Base-by-base conservation (phyloP, 768 basidiomycete species). In the Floccularia luteovirens region DNA sequence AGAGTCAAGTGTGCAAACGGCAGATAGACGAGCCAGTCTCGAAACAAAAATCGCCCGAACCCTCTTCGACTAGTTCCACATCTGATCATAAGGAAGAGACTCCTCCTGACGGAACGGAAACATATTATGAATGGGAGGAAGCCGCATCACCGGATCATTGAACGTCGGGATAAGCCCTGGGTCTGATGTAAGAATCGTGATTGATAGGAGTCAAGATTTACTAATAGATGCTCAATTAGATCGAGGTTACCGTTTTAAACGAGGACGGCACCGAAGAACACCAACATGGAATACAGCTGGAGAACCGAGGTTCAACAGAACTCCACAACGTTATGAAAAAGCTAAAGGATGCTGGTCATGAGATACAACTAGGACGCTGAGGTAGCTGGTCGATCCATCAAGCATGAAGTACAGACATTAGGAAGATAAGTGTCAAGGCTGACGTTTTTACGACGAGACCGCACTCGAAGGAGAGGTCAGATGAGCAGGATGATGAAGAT, bases 211-310 rank as follows among this genome's bases (percentile, higher is more conserved):
- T 32, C 36, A 28, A 19, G 24, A 14, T 20, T 44, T 31, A 13
- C 36, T 14, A 28, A 34, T 43, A 32, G 41, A 28, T 28, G 22
- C 10, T 6, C 20, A 3, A 19, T 32, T 44, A 82, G 78, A 75
- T 82, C 38, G 74, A 80, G 28, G 80, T 85, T 14, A 72, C 79
- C 35, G 72, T 84, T 16, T 58, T 79, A 34, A 64, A 66, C n/a
- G 71, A 69, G 10, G 54, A 58, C 12, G 52, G 52, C 12, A 56
- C 49, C 3, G 48, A 45, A 30, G 13, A 49, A 46, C n/a, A 24
- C n/a, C n/a, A n/a, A n/a, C n/a, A n/a, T n/a, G n/a, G n/a, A n/a
- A n/a, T n/a, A n/a, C n/a, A n/a, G n/a, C n/a, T n/a, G n/a, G n/a
- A n/a, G n/a, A n/a, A n/a, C n/a, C n/a, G n/a, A n/a, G n/a, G n/a